phyloP scores from a whole-genome alignment of 2,329 filamentous ascomycete genomes.

The Beauveria scarabaeidicola region DNA sequence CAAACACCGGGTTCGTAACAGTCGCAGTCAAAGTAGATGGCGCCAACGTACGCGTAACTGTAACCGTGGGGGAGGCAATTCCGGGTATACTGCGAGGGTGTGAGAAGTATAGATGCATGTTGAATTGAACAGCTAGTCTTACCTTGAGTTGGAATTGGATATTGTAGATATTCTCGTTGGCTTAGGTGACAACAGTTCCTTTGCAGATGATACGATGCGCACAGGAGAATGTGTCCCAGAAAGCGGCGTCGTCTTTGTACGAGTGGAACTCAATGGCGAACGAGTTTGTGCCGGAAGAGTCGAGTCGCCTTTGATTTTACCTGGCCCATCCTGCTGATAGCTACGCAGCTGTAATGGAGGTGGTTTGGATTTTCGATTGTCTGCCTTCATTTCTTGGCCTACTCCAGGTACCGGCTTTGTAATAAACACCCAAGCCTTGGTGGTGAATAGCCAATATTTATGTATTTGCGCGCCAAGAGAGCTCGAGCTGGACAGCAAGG shows the following conservation, averaged over 20 bases:
- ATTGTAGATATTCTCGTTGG: background rate
- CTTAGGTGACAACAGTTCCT: background rate
- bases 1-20: background rate
- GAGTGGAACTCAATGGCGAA: background rate
- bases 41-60: background rate
- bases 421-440: background rate
- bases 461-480: background rate
- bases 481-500: background rate
- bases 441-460: background rate
- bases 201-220: background rate
- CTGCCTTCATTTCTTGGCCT: background rate
- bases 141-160: background rate
- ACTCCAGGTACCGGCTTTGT: background rate
- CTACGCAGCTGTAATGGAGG: background rate
- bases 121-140: background rate
- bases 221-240: background rate
- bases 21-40: background rate
- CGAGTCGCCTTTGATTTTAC: background rate
- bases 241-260: background rate
- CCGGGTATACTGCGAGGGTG: background rate
- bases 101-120: background rate
- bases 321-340: background rate
- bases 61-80: background rate
- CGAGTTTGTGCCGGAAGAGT: background rate
- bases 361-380: background rate